phyloP scores from a whole-genome alignment of 2,329 filamentous ascomycete genomes.

The Triangularia verruculosa region DNA sequence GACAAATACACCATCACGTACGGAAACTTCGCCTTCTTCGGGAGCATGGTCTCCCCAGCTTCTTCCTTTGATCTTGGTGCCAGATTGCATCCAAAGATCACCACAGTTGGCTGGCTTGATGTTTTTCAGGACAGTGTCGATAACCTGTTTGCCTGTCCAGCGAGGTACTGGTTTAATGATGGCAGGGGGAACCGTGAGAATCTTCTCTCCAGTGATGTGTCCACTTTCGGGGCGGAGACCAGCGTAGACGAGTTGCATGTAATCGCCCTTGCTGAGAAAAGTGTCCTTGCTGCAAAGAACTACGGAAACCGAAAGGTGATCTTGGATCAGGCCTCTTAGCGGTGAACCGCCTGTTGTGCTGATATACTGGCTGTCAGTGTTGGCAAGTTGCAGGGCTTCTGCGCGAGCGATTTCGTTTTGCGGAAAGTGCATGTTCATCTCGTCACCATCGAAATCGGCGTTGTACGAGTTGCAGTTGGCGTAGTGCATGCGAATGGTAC shows the following conservation, averaged over 20 bases:
- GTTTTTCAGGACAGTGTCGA: slow-evolving; percentile 90
- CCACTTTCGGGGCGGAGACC: slow-evolving; percentile 86
- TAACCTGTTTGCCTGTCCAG: slow-evolving; percentile 96
- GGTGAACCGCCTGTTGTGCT: slow-evolving; percentile 92
- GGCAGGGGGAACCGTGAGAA: slow-evolving; percentile 77
- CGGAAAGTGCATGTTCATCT: slow-evolving; percentile 99
- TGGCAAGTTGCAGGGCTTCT: slow-evolving; percentile 88
- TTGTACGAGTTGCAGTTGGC: slow-evolving; percentile 99
- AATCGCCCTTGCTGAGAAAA: slow-evolving; percentile 83
- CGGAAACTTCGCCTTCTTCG: slow-evolving; percentile 73
- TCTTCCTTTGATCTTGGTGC: slow-evolving; percentile 72
- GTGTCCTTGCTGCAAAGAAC: slow-evolving; percentile 87
- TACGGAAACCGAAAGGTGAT: slow-evolving; percentile 94
- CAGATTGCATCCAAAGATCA: slow-evolving; percentile 75
- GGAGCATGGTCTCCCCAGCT: slow-evolving; percentile 66
- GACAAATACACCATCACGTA: slow-evolving; percentile 83
- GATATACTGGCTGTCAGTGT: slow-evolving; percentile 96
- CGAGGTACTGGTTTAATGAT: slow-evolving; percentile 75
- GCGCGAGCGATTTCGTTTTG: slow-evolving; percentile 93
- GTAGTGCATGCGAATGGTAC: slow-evolving; percentile 99
- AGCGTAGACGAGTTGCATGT: slow-evolving; percentile 90
- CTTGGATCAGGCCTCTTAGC: slow-evolving; percentile 92
- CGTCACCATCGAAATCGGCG: slow-evolving; percentile 97
- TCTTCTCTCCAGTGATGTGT: slow-evolving; percentile 77
- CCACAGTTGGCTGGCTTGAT: slow-evolving; percentile 75